These are phyloP conservation scores for Colletotrichum aenigma DNA, from an alignment of 2,329 filamentous ascomycete genomes.

Conservation along the genomic window DNA sequence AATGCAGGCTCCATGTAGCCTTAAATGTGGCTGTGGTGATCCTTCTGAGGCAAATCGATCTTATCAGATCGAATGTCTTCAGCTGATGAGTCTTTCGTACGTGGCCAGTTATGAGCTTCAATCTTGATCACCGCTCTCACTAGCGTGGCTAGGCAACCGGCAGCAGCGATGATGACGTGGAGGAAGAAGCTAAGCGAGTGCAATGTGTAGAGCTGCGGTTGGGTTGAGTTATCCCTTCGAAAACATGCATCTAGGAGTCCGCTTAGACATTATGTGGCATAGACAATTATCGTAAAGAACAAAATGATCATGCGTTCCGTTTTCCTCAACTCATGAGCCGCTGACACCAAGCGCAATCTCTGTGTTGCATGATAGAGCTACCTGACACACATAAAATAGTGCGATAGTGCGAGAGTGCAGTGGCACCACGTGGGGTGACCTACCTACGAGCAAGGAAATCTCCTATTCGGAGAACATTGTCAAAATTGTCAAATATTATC, in stretches of 20 bases:
- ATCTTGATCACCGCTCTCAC: not conserved
- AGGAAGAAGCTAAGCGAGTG: not conserved
- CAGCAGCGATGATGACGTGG: not conserved
- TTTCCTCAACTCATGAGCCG: not conserved
- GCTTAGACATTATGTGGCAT: not conserved
- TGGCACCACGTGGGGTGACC: not conserved
- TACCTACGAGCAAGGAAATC: not conserved
- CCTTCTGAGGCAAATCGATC: not conserved
- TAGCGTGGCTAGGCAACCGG: not conserved
- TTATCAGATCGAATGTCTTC: not conserved
- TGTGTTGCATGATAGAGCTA: not conserved
- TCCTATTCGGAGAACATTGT: not conserved
- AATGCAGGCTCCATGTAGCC: not conserved
- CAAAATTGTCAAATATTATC: not conserved
- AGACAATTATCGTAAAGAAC: not conserved
- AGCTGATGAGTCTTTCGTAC: not conserved
- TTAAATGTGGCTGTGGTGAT: not conserved
- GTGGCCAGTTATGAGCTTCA: not conserved
- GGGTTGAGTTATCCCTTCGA: not conserved
- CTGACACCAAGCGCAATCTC: not conserved
- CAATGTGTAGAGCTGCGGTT: not conserved
- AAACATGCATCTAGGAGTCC: not conserved
- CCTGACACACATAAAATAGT: not conserved
- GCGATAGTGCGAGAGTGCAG: not conserved
- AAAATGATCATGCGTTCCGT: not conserved